A percentile compares a stretch with the other conserved stretches of the same genome.
Evolutionary conservation across 306 rosid genomes (phyloP).

Genomic region (Fragaria vesca): DNA sequence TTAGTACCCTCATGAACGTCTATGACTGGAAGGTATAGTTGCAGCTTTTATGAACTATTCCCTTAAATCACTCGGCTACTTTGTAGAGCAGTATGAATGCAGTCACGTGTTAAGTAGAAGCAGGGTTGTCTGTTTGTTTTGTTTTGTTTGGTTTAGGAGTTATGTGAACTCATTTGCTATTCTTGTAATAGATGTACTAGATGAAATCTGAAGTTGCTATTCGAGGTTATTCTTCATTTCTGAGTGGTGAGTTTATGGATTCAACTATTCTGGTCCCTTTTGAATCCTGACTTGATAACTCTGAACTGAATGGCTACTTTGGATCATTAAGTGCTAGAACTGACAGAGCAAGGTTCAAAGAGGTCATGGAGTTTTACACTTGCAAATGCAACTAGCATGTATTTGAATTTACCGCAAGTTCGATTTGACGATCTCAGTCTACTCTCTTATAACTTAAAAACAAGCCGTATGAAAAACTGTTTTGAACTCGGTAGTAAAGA

Average conservation of each 20-base stretch:
- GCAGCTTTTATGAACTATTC: constrained; percentile 20
- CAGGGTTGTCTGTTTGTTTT: not conserved
- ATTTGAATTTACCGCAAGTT: not conserved
- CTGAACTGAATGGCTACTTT: not conserved
- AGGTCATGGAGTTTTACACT: not conserved
- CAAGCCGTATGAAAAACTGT: not conserved
- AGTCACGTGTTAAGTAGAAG: constrained; percentile 13
- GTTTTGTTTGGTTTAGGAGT: not conserved
- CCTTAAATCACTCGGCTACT: constrained; percentile 12
- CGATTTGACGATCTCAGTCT: too few relatives aligned
- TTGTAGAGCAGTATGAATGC: constrained; percentile 9
- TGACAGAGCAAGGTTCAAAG: not conserved
- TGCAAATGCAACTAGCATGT: not conserved
- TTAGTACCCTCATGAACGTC: constrained; percentile 16
- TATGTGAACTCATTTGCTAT: constrained; percentile 14
- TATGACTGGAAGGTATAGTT: constrained; percentile 17
- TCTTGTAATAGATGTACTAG: constrained; percentile 13
- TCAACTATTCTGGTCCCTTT: not conserved
- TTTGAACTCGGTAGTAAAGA: not conserved
- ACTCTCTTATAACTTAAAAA: too few relatives aligned
- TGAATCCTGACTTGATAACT: not conserved
- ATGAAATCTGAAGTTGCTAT: not conserved
- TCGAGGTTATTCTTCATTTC: not conserved
- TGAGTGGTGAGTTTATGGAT: not conserved
- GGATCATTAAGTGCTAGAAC: not conserved